Evolutionary conservation across 257 asterid genomes (phyloP).

Genomic region (Paulownia fortunei): DNA sequence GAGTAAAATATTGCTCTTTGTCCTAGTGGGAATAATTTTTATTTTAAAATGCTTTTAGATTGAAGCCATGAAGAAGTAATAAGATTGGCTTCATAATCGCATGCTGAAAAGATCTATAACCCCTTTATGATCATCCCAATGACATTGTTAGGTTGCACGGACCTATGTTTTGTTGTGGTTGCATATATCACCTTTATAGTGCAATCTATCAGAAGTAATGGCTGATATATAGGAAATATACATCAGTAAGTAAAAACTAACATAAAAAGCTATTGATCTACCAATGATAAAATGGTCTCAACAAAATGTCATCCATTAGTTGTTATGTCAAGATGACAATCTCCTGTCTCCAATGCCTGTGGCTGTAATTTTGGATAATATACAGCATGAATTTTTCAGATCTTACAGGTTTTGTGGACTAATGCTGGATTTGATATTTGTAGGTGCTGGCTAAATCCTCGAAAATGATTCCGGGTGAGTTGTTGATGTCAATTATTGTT

Average conservation of each 20-base stretch:
- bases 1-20: too few species aligned
- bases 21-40: not conserved
- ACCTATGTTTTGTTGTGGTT: too few species aligned
- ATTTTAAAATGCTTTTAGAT: too few species aligned
- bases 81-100: too few species aligned
- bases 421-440: constrained; percentile 34
- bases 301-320: not conserved
- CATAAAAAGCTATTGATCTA: not conserved
- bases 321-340: not conserved
- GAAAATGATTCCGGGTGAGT: constrained; percentile 92
- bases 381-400: not conserved
- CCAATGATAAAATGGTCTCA: not conserved
- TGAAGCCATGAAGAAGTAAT: too few species aligned
- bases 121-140: too few species aligned
- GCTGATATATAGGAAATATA: too few species aligned
- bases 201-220: too few species aligned
- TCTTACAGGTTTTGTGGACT: constrained; percentile 23
- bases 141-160: too few species aligned
- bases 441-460: constrained; percentile 94
- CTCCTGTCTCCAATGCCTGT: not conserved
- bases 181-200: too few species aligned
- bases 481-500: constrained; percentile 8
- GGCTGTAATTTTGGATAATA: not conserved
- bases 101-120: too few species aligned
- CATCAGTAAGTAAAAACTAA: not conserved